Percentiles rank a stretch among this genome's conserved stretches.
Evolutionary conservation across 2,329 filamentous ascomycete genomes (phyloP).

Genomic region (Ascochyta koolunga): DNA sequence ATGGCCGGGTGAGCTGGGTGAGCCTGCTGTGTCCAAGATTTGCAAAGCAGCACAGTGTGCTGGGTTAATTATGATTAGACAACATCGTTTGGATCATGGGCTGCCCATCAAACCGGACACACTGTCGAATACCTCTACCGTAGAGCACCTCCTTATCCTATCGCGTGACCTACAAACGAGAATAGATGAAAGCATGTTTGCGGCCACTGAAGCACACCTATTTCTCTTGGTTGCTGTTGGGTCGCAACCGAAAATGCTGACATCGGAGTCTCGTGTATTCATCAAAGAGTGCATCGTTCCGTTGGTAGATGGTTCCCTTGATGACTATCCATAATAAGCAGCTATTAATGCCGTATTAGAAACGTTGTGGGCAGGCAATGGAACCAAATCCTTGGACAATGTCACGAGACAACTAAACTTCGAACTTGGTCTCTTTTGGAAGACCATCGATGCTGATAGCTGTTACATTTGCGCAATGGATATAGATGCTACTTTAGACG

Average conservation of each 20-base stretch:
- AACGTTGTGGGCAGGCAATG: not conserved
- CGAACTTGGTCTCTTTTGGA: slow-evolving; percentile 12
- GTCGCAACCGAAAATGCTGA: not conserved
- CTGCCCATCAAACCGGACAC: not conserved
- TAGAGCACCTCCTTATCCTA: not conserved
- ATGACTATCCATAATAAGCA: slow-evolving; percentile 6
- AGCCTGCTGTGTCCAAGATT: slow-evolving; percentile 8
- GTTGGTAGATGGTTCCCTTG: not conserved
- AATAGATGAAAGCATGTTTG: not conserved
- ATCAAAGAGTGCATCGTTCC: slow-evolving; percentile 2
- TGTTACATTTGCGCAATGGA: not conserved
- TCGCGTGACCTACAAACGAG: slow-evolving; percentile 4
- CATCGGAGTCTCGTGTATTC: not conserved
- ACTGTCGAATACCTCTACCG: not conserved
- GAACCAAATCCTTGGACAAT: not conserved
- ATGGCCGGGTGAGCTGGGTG: slow-evolving; percentile 5
- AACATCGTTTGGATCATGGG: not conserved
- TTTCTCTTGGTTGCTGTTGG: slow-evolving; percentile 2
- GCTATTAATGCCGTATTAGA: not conserved
- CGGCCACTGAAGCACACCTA: not conserved
- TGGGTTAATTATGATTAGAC: slow-evolving; percentile 7
- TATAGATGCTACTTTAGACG: not conserved
- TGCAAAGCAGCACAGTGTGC: slow-evolving; percentile 11
- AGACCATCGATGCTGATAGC: not conserved
- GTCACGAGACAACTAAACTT: slow-evolving; percentile 3